A percentile compares a stretch with the other conserved stretches of the same genome.
Conservation (phyloP, 73 alveolate species). For the Paramecium sexaurelia region DNA sequence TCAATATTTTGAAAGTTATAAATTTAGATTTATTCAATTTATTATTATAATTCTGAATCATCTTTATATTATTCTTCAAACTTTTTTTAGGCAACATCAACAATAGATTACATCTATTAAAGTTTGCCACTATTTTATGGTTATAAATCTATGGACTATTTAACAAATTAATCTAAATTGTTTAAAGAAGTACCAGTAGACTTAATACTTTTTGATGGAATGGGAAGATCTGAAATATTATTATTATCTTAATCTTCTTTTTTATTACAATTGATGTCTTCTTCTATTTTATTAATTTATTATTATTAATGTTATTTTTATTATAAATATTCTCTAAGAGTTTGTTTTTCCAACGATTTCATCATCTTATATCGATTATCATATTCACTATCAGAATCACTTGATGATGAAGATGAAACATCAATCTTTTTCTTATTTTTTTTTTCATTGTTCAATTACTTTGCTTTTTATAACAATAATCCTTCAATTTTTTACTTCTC, state of each 20-base stretch:
- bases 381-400: constrained; percentile 58
- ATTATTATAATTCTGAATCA: neutral
- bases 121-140: neutral
- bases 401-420: neutral
- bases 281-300: neutral
- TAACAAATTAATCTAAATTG: neutral
- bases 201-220: neutral
- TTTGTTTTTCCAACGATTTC: neutral
- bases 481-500: constrained; percentile 54
- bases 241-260: neutral
- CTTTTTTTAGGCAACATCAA: neutral
- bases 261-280: neutral
- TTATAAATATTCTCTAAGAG: neutral
- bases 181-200: neutral
- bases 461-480: neutral
- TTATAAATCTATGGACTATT: neutral
- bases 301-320: neutral
- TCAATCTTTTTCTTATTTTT: constrained; percentile 12
- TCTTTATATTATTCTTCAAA: constrained; percentile 5
- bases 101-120: constrained; percentile 10
- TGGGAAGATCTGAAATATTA: neutral
- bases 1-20: neutral
- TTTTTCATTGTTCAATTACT: neutral
- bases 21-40: neutral
- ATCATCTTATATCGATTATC: neutral